These are phyloP conservation scores for Gyromitra esculenta DNA, from an alignment of 2,329 filamentous ascomycete genomes.

Conservation along the genomic window DNA sequence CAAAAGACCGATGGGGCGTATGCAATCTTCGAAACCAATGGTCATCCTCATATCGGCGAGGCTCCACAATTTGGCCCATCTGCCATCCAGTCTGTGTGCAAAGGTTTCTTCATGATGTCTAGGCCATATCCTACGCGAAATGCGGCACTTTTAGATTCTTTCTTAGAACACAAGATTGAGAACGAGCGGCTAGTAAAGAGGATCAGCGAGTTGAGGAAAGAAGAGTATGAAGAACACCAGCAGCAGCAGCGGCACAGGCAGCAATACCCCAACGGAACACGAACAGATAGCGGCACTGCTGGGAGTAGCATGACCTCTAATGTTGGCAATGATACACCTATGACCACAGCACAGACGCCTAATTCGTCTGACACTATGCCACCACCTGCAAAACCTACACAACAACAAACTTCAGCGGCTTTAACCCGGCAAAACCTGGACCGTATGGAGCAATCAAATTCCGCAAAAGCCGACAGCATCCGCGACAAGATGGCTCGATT, in stretches of 20 bases:
- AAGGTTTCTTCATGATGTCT: constrained; percentile 93
- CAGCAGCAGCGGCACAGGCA: constrained; percentile 69
- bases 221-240: constrained; percentile 78
- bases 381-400: constrained; percentile 70
- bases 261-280: constrained; percentile 59
- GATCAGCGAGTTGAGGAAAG: constrained; percentile 83
- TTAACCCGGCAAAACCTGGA: constrained; percentile 84
- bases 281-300: constrained; percentile 55
- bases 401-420: constrained; percentile 69
- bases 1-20: constrained; percentile 77
- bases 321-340: constrained; percentile 51
- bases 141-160: constrained; percentile 84
- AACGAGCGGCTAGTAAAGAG: constrained; percentile 86
- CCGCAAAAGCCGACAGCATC: constrained; percentile 73
- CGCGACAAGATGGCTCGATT: constrained; percentile 86
- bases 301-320: constrained; percentile 52
- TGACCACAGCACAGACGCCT: constrained; percentile 52
- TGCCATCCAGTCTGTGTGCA: constrained; percentile 67
- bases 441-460: constrained; percentile 72
- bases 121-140: constrained; percentile 90
- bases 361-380: constrained; percentile 68
- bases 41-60: constrained; percentile 85
- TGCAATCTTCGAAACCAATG: constrained; percentile 87
- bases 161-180: constrained; percentile 95
- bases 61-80: constrained; percentile 61